Evolutionary conservation across 192 early-diverging fungal species (phyloP), one percentile per base, ranked within the genome.

Genomic region (Umbelopsis vinacea): DNA sequence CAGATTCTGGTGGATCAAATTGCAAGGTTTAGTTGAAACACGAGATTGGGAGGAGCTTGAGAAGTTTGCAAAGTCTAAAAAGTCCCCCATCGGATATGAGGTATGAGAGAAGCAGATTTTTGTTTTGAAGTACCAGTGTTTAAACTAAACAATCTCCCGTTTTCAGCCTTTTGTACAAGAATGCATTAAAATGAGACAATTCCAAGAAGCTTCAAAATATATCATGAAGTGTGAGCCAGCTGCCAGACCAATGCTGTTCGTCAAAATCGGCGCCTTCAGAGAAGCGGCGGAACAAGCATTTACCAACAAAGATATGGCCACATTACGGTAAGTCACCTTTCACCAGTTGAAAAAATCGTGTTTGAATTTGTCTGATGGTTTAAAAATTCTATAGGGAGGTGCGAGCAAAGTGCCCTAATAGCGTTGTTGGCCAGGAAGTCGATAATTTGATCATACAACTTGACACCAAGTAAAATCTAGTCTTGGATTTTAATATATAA

Each of bases 31-130:
- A 8, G 93, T 97, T 0, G 80, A 87, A 71, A 83, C 89, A 9
- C 80, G 92, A 17, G 92, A 97, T 69, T 99, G 93, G 94, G 90
- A 91, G 6, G 91, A 92, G 37, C 81, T 98, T 60, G 95, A 96
- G 21, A 94, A 92, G 37, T 67, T 94, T 17, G 83, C 93, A 15
- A 88, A 87, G 43, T 88, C 87, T 26, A 89, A 90, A 46, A 94
- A 92, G 66, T 89, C 92, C 35, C 93, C 93, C 0, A 92, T 95
- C 69, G 93, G 93, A 14, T 95, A 89, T 54, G 85, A 88, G 75
- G 81, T 81, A 79, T 38, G 19, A 22, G 54, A 45, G 60, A 19
- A 29, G 29, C 29, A 29, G 8, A n/a, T 4, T 66, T 72, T 2
- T 11, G 21, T 10, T 22, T 19, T 46, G 45, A 11, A 63, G 10